Base-by-base conservation (phyloP, 352 stramenopile species). In the Globisporangium viniferum region DNA sequence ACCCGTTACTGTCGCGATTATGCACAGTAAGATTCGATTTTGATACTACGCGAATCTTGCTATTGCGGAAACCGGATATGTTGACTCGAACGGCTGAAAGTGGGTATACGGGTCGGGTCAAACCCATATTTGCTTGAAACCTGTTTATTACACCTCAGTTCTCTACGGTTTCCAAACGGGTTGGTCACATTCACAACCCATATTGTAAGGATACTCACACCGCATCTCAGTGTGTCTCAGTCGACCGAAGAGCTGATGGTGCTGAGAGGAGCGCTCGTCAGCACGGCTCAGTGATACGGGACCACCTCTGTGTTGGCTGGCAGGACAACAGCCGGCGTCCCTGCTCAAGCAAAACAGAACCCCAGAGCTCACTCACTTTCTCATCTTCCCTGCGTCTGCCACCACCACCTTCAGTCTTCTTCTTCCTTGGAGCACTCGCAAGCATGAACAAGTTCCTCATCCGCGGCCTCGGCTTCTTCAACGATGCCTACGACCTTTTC, bases 401-500 rank as follows among this genome's bases (percentile, higher is more conserved):
- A 44, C n/a, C 44, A 44, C n/a, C 57, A 35, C 20, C 22, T 0
- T 7, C 9, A 9, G 36, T 3, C 36, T 44, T 44, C 36, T 44
- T 44, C 12, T 2, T 44, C 10, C 36, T 44, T 46, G 27, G 22
- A 46, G 31, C 56, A 49, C 41, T 27, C 18, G 7, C 56, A 44
- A 53, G 35, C 5, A 82, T 88, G 76, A 84, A 88, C 72, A 83
- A 82, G 62, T 84, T 85, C 24, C 67, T 86, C 15, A 68, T 89
- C 22, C 74, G 78, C 48, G 77, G 80, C 44, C 75, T 88, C 68
- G 80, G 79, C 49, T 87, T 87, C 68, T 84, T 83, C 66, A 84
- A 87, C 59, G 76, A 87, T 66, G 76, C 77, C 58, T 89, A 89
- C 63, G 80, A 89, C 54, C 78, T 89, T 36, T 89, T 89, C 68